Evolutionary conservation across 768 basidiomycete species (phyloP), one percentile per base, ranked within the genome.

Genomic region (Phaffia australis): DNA sequence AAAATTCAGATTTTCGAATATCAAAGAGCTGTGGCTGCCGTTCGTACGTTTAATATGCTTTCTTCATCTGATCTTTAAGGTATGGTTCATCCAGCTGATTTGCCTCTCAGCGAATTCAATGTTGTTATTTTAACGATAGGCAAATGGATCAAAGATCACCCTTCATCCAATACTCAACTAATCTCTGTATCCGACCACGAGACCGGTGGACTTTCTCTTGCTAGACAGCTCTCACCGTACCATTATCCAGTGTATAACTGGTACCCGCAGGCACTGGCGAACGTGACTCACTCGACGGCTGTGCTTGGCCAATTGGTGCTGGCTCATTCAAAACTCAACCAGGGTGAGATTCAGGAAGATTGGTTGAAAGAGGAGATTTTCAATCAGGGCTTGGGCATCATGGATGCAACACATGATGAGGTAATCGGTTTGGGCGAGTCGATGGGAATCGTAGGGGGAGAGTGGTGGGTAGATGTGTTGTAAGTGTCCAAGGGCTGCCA

Each of bases 171-270:
- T 48, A 72, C 73, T 14, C 23, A 73, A 48, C 35, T 74, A 42
- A 63, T 74, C 60, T 70, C 69, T n/a, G 71, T 73, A 1, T 69
- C 69, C 3, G 74, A 74, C 35, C 73, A 74, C 58, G 73, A 73
- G 60, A 73, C 74, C 14, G 74, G 74, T 23, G 74, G 74, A 0
- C 32, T 74, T 3, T n/a, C 71, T 1, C 63, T 73, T 6, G 74
- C 72, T 0, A 32, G 70, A 11, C 73, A 73, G 42, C 65, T 74
- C 5, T 62, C 70, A 46, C 49, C 50, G 0, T 46, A 62, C n/a
- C 50, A 25, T 0, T 74, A 73, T 55, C 74, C 74, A 0, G 70
- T 69, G 27, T 73, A 72, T 47, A 65, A 66, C 0, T 74, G 71
- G 32, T 64, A n/a, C 42, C 74, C 74, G 3, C 71, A 70, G 42